These are phyloP conservation scores for Xylaria sp. DNA, from an alignment of 2,329 filamentous ascomycete genomes.

Conservation along the genomic window DNA sequence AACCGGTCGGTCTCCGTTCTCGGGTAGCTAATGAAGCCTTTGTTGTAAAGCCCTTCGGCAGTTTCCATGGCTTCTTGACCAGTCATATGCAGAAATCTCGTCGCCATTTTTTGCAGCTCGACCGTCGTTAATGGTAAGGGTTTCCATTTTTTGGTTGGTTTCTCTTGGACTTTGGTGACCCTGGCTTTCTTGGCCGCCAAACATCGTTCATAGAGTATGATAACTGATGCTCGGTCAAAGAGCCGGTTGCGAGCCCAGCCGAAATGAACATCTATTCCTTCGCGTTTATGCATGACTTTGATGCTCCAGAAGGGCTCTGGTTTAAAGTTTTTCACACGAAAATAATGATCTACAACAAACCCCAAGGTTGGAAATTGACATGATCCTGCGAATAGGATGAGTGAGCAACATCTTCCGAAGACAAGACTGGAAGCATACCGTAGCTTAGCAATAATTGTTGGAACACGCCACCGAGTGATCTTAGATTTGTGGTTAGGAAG, in stretches of 20 bases:
- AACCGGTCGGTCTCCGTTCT: slow-evolving; percentile 98
- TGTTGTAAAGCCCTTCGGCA: slow-evolving; percentile 89
- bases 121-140: slow-evolving; percentile 94
- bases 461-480: slow-evolving; percentile 74
- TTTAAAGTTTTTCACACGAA: slow-evolving; percentile 92
- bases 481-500: slow-evolving; percentile 83
- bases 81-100: slow-evolving; percentile 86
- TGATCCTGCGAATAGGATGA: slow-evolving; percentile 66
- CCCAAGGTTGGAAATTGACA: slow-evolving; percentile 97
- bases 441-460: slow-evolving; percentile 80
- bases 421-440: slow-evolving; percentile 61
- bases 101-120: slow-evolving; percentile 95
- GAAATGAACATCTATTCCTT: slow-evolving; percentile 84
- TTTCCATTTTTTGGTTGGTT: slow-evolving; percentile 93
- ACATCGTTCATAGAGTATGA: slow-evolving; percentile 87
- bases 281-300: slow-evolving; percentile 81
- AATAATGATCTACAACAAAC: slow-evolving; percentile 96
- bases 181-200: slow-evolving; percentile 79
- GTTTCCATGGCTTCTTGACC: slow-evolving; percentile 90
- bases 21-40: slow-evolving; percentile 96
- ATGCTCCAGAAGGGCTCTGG: slow-evolving; percentile 95
- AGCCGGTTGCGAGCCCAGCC: slow-evolving; percentile 83
- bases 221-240: slow-evolving; percentile 85
- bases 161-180: slow-evolving; percentile 87
- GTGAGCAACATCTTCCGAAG: slow-evolving; percentile 28